Evolutionary conservation across 345 rosid genomes (phyloP), one percentile per base, ranked within the genome.

Genomic region (Lepidium aucheri): DNA sequence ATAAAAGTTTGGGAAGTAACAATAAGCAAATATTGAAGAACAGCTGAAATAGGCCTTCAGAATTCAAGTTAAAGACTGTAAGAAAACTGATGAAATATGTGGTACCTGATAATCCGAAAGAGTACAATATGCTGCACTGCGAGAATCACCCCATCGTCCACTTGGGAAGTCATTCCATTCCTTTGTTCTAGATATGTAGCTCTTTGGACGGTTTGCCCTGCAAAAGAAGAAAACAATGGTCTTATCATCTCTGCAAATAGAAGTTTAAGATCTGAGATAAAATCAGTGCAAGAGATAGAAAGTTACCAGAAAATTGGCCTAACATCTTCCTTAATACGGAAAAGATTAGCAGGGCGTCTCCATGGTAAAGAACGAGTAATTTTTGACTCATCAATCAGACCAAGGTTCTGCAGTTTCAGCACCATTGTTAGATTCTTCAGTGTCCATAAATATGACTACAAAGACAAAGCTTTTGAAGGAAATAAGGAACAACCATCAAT

Each of bases 191-290:
- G 87, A 67, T 58, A 94, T 61, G 75, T 94, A 94, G 83, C 99
- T 94, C 91, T 91, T 90, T 13, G 99, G 99, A 74, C 97, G 97
- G 74, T 90, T 94, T 60, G 99, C 96, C 99, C 99, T 90, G 71
- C 58, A 74, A 81, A 57, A 12, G 42, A 41, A 46, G 39, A 39
- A 24, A 20, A 43, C 54, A 77, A 60, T 52, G 38, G 9, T 73
- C 16, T 44, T 60, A 15, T 44, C 7, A 16, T 14, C 58, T 66
- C 49, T 12, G 41, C 44, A 49, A 2, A 33, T 12, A 51, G 7
- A 51, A 18, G 32, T 42, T 58, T n/a, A 51, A 59, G 42, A 67
- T 26, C 36, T 35, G 7, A 26, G n/a, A 34, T 56, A 24, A 65
- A 44, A n/a, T 60, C 56, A 67, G 60, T 53, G 43, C 39, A 46